Conservation (phyloP, 345 rosid species). For the Eucalyptus viminalis region DNA sequence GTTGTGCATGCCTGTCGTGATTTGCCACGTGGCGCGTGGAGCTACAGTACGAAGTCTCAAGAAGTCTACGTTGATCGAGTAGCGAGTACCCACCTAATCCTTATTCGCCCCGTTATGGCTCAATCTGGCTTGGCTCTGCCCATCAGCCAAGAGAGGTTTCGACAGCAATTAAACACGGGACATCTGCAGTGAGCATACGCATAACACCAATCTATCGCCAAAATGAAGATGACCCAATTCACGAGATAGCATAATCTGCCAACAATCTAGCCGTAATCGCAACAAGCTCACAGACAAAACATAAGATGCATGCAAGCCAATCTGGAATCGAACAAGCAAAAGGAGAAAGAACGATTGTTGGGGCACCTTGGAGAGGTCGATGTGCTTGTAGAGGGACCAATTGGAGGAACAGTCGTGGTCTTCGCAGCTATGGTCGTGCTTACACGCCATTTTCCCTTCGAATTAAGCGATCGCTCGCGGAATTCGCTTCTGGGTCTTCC, state of each 20-base stretch:
- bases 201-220: neutral
- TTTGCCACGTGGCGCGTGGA: no score
- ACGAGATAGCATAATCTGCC: neutral
- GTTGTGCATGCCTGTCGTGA: no score
- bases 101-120: no score
- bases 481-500: neutral
- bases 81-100: neutral
- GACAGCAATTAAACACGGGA: neutral
- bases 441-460: slow-evolving; percentile 49
- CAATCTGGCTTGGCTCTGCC: neutral
- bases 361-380: slow-evolving; percentile 71
- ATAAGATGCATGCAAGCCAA: neutral
- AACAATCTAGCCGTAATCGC: neutral
- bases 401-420: slow-evolving; percentile 86
- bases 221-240: neutral
- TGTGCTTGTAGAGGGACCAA: slow-evolving; percentile 95
- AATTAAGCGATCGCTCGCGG: no score
- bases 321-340: neutral
- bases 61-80: no score
- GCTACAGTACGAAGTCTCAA: no score
- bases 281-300: neutral
- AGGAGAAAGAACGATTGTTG: neutral
- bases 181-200: neutral
- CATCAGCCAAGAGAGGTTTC: neutral
- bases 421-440: slow-evolving; percentile 86